Base-by-base conservation (phyloP, 768 basidiomycete genomes). In the Phanerochaete carnosa region DNA sequence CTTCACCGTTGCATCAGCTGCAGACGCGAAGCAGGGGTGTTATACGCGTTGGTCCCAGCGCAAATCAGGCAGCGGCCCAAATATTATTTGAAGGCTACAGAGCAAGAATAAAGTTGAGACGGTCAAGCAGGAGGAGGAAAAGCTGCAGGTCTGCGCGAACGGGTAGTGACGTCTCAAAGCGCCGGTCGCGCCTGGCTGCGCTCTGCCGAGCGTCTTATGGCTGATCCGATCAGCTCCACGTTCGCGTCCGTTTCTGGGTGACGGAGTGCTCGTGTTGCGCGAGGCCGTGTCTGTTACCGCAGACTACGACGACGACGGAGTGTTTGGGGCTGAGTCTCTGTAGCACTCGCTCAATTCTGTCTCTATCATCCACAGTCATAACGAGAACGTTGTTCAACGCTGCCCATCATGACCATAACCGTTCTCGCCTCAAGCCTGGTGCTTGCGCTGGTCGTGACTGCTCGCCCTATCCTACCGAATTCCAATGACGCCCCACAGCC, bases 341-440 rank as follows among this genome's bases (percentile, higher is more conserved):
- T 0, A 84, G 85, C 11, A 47, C 85, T 39, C 64, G 77, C 4
- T 84, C 81, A 64, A 68, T 83, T 33, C 83, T 82, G 5, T 72
- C 75, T 16, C 67, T 82, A 63, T 78, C 77, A 16, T 58, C 33
- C 29, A 7, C 39, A 22, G 16, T 50, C 37, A 13, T 30, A 43
- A 23, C 9, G 25, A 32, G 57, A 23, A 11, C 50, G 45, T 2
- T 16, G 23, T 59, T 19, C 33, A 32, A 12, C 54, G 52, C 37
- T 37, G 55, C 60, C 45, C 29, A n/a, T 53, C 45, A 80, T 80
- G 78, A 70, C 75, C 25, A 68, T 76, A 25, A 69, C 70, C 58
- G 65, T 79, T 37, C 68, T 80, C 55, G 74, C 71, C 50, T 78
- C 72, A 19, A 66, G 76, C 57, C 73, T 74, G 52, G 70, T 80